These are phyloP conservation scores for Eragrostis nindensis DNA, from an alignment of 176 grass and related monocot genomes.

Conservation along the genomic window DNA sequence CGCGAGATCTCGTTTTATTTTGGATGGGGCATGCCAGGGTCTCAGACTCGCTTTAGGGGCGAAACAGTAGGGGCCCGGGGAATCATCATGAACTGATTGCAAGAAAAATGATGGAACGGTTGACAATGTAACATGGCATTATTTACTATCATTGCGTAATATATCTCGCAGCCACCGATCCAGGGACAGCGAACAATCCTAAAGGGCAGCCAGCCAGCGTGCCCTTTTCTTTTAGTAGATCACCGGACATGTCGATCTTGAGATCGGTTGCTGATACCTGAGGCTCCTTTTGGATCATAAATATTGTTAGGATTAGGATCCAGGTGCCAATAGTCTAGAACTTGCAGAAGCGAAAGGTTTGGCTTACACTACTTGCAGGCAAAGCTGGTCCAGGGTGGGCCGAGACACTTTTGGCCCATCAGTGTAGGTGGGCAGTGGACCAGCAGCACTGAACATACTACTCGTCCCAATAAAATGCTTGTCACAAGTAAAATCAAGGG, in stretches of 20 bases:
- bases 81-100: conserved; percentile 34
- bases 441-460: not conserved
- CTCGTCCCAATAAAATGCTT: not conserved
- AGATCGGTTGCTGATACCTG: not conserved
- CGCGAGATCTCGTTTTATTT: not conserved
- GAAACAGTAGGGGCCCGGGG: conserved; percentile 22
- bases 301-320: no score
- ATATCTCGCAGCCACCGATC: conserved; percentile 40
- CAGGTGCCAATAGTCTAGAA: not conserved
- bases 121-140: conserved; percentile 32
- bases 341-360: not conserved
- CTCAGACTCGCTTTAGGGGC: not conserved
- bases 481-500: no score
- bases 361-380: not conserved
- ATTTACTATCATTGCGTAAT: conserved; percentile 36
- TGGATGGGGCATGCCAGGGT: not conserved
- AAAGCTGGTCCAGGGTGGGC: conserved; percentile 22
- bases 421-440: not conserved
- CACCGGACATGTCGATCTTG: not conserved
- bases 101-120: conserved; percentile 45
- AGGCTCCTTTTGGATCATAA: no score
- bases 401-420: conserved; percentile 23
- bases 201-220: conserved; percentile 38
- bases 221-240: conserved; percentile 16
- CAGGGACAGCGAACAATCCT: conserved; percentile 36